phyloP scores from a whole-genome alignment of 2,329 filamentous ascomycete genomes.

The Pseudogymnoascus sp. region DNA sequence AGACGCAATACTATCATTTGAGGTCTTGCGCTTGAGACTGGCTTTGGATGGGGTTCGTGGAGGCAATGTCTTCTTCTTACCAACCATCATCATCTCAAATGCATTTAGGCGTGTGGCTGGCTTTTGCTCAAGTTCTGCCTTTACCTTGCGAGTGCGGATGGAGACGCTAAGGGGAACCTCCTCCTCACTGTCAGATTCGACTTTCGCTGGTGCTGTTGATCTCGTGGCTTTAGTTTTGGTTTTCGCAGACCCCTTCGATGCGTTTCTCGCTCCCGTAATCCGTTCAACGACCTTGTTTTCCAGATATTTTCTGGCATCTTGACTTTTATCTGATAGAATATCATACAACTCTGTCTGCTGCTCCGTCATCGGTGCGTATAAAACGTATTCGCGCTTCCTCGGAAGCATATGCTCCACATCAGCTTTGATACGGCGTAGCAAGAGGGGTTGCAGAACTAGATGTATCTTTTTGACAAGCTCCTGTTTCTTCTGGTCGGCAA shows the following conservation, averaged over 20 bases:
- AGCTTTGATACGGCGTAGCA: constrained; percentile 81
- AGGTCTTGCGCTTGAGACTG: constrained; percentile 50
- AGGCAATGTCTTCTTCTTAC: constrained; percentile 14
- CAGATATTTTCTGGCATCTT: constrained; percentile 65
- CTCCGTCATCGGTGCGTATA: constrained; percentile 85
- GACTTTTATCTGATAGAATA: constrained; percentile 48
- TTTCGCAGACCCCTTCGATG: constrained; percentile 11
- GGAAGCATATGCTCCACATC: constrained; percentile 90
- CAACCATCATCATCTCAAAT: constrained; percentile 36
- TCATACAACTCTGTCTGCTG: constrained; percentile 89
- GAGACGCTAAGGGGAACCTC: constrained; percentile 20
- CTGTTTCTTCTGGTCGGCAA: constrained; percentile 70
- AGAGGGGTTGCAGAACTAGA: constrained; percentile 82
- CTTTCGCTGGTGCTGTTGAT: constrained; percentile 10
- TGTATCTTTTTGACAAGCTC: constrained; percentile 83
- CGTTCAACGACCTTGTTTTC: constrained; percentile 70
- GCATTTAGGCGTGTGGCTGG: constrained; percentile 33
- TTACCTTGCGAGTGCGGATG: constrained; percentile 22
- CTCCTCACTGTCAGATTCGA: constrained; percentile 25
- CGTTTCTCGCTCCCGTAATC: constrained; percentile 36
- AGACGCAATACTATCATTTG: constrained; percentile 31
- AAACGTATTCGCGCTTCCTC: constrained; percentile 91
- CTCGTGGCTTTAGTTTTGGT: background rate
- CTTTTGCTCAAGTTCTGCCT: constrained; percentile 13
- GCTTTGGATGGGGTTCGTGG: constrained; percentile 23